These are phyloP conservation scores for Annulohypoxylon nitens DNA, from an alignment of 495 filamentous ascomycete species.

Conservation along the genomic window DNA sequence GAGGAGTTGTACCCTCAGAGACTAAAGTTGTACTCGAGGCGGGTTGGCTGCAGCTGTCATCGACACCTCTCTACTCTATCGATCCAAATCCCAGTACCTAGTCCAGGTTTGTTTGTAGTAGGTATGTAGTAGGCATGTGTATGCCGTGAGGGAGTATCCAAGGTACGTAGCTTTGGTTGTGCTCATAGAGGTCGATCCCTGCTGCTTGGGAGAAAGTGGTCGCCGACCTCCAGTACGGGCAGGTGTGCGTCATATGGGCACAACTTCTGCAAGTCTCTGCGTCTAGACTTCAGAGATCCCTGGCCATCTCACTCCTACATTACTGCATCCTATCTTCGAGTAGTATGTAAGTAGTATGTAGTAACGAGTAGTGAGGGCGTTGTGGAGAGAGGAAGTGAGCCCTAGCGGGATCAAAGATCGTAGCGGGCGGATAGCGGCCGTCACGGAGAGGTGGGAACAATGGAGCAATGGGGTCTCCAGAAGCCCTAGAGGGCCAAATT, in stretches of 20 bases:
- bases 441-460: slow-evolving; percentile 21
- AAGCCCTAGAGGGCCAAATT: slow-evolving; percentile 3
- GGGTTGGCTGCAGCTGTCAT: slow-evolving; percentile 48
- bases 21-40: slow-evolving; percentile 38
- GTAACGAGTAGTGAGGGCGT: slow-evolving; percentile 28
- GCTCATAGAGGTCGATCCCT: slow-evolving; percentile 47
- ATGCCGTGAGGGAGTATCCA: slow-evolving; percentile 45
- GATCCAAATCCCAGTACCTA: slow-evolving; percentile 25
- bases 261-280: slow-evolving; percentile 47
- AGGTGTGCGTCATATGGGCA: slow-evolving; percentile 51
- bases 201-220: slow-evolving; percentile 48
- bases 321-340: slow-evolving; percentile 39
- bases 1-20: slow-evolving; percentile 37
- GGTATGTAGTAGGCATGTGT: neutral
- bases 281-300: slow-evolving; percentile 45
- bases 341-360: slow-evolving; percentile 17
- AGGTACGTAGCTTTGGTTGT: slow-evolving; percentile 39
- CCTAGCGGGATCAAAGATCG: slow-evolving; percentile 17
- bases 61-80: slow-evolving; percentile 36
- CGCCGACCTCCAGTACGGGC: slow-evolving; percentile 47
- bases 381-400: slow-evolving; percentile 31
- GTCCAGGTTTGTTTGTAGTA: neutral
- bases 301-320: slow-evolving; percentile 38
- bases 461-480: slow-evolving; percentile 7
- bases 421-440: slow-evolving; percentile 22